These are phyloP conservation scores for Epichloe festucae DNA, from an alignment of 2,329 filamentous ascomycete species.

Conservation along the genomic window DNA sequence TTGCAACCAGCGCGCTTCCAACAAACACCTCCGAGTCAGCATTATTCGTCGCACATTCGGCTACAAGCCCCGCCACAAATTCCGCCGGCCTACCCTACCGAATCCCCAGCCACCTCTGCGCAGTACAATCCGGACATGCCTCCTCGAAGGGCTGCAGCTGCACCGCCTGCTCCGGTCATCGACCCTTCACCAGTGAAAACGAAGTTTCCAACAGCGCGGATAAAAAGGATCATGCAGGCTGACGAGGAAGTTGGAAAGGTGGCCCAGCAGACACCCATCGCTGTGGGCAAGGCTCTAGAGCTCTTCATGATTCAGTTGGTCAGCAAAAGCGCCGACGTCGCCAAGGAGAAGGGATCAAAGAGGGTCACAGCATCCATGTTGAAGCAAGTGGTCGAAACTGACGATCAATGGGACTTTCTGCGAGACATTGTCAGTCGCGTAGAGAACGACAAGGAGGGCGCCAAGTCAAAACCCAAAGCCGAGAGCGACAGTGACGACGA, in stretches of 20 bases:
- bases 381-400: slow-evolving; percentile 76
- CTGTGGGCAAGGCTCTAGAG: slow-evolving; percentile 89
- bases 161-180: slow-evolving; percentile 26
- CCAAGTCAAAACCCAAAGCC: slow-evolving; percentile 29
- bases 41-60: background rate
- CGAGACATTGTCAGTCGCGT: slow-evolving; percentile 82
- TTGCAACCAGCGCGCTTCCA: slow-evolving; percentile 8
- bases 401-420: slow-evolving; percentile 91
- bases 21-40: slow-evolving; percentile 1
- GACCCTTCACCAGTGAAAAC: slow-evolving; percentile 69
- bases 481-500: slow-evolving; percentile 44
- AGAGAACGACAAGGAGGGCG: slow-evolving; percentile 40
- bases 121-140: slow-evolving; percentile 19
- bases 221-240: slow-evolving; percentile 99
- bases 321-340: slow-evolving; percentile 73
- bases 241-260: slow-evolving; percentile 98
- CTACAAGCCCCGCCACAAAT: slow-evolving; percentile 1
- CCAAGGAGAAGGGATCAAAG: slow-evolving; percentile 71
- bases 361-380: slow-evolving; percentile 82
- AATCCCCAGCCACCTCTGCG: background rate
- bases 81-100: slow-evolving; percentile 1
- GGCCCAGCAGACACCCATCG: slow-evolving; percentile 91
- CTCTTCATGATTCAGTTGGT: slow-evolving; percentile 96
- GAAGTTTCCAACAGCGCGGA: slow-evolving; percentile 91
- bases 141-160: slow-evolving; percentile 16